Percentiles rank a stretch among this genome's conserved stretches.
These are phyloP conservation scores for Serendipita indica DNA, from an alignment of 768 basidiomycete species.

Conservation along the genomic window DNA sequence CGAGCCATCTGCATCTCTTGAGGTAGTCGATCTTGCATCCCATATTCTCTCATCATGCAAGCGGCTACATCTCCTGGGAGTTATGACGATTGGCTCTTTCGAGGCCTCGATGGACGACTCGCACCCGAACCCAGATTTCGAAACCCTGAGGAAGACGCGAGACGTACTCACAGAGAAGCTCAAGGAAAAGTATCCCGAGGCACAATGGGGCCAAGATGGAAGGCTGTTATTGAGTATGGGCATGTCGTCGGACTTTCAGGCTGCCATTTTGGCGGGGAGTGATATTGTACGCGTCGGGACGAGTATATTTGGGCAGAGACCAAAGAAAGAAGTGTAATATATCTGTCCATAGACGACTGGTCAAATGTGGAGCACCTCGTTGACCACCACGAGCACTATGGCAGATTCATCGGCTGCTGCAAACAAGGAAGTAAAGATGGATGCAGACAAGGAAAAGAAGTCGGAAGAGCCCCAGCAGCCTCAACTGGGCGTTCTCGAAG, in stretches of 20 bases:
- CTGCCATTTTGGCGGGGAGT: slow-evolving; percentile 69
- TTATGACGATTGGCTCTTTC: slow-evolving; percentile 94
- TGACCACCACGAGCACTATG: neutral
- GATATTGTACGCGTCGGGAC: slow-evolving; percentile 86
- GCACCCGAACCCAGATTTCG: slow-evolving; percentile 59
- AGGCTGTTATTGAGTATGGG: slow-evolving; percentile 73
- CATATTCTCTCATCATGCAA: slow-evolving; percentile 64
- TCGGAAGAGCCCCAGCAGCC: slow-evolving; percentile 26
- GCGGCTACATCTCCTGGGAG: slow-evolving; percentile 56
- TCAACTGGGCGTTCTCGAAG: slow-evolving; percentile 80
- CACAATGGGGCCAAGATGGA: slow-evolving; percentile 35
- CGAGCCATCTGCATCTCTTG: slow-evolving; percentile 30
- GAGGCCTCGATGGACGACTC: slow-evolving; percentile 29
- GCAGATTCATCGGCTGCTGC: neutral
- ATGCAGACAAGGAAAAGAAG: neutral
- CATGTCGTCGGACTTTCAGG: slow-evolving; percentile 90
- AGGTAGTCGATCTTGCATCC: slow-evolving; percentile 49
- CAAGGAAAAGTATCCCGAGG: slow-evolving; percentile 13
- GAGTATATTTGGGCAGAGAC: slow-evolving; percentile 68
- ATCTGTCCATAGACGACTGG: neutral
- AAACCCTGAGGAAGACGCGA: slow-evolving; percentile 46
- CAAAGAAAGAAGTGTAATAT: slow-evolving; percentile 28
- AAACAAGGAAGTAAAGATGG: neutral
- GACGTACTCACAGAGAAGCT: slow-evolving; percentile 40
- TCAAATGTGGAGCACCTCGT: neutral